Evolutionary conservation across 257 asterid species (phyloP), one percentile per base, ranked within the genome.

Genomic region (Solanum piurae): DNA sequence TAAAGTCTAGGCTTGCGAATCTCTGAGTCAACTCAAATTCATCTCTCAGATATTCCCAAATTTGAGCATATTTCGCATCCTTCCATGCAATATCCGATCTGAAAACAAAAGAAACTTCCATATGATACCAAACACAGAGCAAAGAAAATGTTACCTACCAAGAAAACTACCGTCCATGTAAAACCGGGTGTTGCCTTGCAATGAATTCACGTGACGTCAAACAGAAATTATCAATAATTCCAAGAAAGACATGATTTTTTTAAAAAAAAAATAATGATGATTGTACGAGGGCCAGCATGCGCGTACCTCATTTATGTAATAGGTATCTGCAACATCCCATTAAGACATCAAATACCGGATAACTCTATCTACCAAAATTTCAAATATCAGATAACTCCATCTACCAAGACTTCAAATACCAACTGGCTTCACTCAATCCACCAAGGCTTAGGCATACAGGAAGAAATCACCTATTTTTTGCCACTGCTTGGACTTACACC

Each of bases 21-120:
- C 99, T 93, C 86, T 95, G 98, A 84, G 99, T 97, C 88, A 97
- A 90, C 92, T 97, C 99, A 79, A 97, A 96, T 88, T 97, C 99
- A 90, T 97, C 99, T 69, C 99, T 93, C 40, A 97, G 98, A 92
- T 93, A 97, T 92, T 97, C 99, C 99, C 99, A 97, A 25, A 97
- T 97, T 89, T 97, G 98, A 86, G 99, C 99, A 90, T 94, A 95
- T 87, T 97, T 97, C 4, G 99, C 99, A 92, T 97, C 96, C 91
- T 95, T 97, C 99, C 99, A 97, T 2, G 98, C 99, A 86, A 93
- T 93, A 71, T 93, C 96, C 2, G 96, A 93, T 88, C 96, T 93
- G 92, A 76, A 87, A 76, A 79, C 77, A 80, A 46, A 49, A 10
- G 11, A 46, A 80, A 46, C 62, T 80, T 80, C 34, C 29, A 80